Evolutionary conservation across 108 stramenopile species (phyloP), one percentile per base, ranked within the genome.

Genomic region (Asterionellopsis glacialis): DNA sequence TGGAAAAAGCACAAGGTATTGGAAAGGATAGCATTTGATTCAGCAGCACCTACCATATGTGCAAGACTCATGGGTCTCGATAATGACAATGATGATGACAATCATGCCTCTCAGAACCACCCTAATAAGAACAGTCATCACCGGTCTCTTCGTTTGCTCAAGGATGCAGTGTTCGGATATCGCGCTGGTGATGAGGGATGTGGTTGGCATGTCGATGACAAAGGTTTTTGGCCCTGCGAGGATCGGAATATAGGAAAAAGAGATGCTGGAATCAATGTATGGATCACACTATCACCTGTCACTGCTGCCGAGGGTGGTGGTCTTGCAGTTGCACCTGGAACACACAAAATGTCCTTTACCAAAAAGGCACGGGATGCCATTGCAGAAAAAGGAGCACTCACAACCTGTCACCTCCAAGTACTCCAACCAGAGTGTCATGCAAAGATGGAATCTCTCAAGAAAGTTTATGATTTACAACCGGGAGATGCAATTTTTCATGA

Each of bases 151-250:
- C n/a, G n/a, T n/a, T n/a, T n/a, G n/a, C n/a, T n/a, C n/a, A n/a
- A n/a, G n/a, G n/a, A n/a, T n/a, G 59, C 42, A 9, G 15, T 60
- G 6, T 26, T 60, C 11, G 59, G 59, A 23, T 60, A 43, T 24
- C 16, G 45, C 22, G n/a, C 11, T 12, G 59, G 59, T 11, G 45
- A 60, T 47, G 45, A n/a, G 23, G 59, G 59, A 47, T 60, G 59
- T 15, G 59, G 59, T 12, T 60, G 59, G 59, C 59, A 60, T 40
- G 45, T 60, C 6, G 59, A 60, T 22, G 59, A 47, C 26, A 49
- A 60, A 21, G 19, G 44, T 6, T 60, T 60, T 23, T 60, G 59
- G 59, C 59, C 59, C 0, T 60, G 59, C 45, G 59, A 60, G 21
- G 59, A 60, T 47, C 22, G 9, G 11, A 41, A 60, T 25, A 24